phyloP scores from a whole-genome alignment of 2,329 filamentous ascomycete genomes.

The Atkinsonella texensis region DNA sequence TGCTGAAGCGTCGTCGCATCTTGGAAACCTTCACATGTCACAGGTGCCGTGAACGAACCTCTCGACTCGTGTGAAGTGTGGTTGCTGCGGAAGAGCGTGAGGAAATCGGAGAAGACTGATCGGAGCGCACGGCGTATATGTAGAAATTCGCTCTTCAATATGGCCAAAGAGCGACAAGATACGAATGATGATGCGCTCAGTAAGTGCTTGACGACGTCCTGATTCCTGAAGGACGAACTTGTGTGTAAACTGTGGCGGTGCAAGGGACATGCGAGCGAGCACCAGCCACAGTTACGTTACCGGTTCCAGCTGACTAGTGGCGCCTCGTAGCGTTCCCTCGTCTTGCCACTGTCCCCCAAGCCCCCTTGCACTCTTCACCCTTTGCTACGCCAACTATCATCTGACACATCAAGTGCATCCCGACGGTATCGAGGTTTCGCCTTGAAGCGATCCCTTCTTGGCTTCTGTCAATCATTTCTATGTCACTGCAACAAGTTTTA shows the following conservation, averaged over 20 bases:
- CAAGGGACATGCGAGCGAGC: not conserved
- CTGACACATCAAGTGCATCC: conserved; percentile 1
- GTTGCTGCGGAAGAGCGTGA: too few relatives aligned
- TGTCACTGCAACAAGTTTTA: not conserved
- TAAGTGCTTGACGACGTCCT: too few relatives aligned
- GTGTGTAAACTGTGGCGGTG: not conserved
- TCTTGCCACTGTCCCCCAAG: too few relatives aligned
- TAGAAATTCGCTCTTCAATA: too few relatives aligned
- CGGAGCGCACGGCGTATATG: too few relatives aligned
- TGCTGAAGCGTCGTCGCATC: not conserved
- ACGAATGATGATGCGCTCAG: too few relatives aligned
- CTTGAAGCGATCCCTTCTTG: conserved; percentile 1
- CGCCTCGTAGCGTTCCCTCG: not conserved
- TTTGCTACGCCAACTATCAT: not conserved
- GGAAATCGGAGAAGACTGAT: too few relatives aligned
- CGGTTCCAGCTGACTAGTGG: not conserved
- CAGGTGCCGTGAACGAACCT: too few relatives aligned
- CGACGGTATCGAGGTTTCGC: conserved; percentile 3
- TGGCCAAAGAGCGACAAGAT: too few relatives aligned
- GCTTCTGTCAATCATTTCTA: conserved; percentile 3
- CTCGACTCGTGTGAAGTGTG: too few relatives aligned
- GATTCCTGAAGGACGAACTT: too few relatives aligned
- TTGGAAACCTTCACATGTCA: not conserved
- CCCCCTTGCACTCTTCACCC: not conserved
- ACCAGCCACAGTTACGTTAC: not conserved